Conservation (phyloP, 768 basidiomycete species). For the Naganishia antarctica region DNA sequence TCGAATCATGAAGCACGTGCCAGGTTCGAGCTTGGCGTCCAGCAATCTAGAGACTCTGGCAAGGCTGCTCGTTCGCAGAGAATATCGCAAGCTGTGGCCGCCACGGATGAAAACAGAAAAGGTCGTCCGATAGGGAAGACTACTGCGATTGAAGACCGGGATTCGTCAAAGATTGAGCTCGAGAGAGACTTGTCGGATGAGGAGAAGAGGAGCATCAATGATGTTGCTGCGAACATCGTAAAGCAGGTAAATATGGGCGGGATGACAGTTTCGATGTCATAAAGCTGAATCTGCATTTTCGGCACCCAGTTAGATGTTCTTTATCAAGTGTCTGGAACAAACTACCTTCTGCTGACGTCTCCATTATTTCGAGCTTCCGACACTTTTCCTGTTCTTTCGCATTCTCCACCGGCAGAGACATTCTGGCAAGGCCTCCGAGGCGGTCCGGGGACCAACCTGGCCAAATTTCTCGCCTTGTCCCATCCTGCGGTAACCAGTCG, state of each 20-base stretch:
- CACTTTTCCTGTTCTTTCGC: slow-evolving; percentile 22
- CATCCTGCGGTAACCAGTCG: slow-evolving; percentile 26
- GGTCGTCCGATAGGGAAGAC: not conserved
- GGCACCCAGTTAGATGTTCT: slow-evolving; percentile 17
- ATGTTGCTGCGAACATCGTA: slow-evolving; percentile 4
- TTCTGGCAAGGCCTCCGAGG: slow-evolving; percentile 29
- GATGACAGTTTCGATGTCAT: too few relatives aligned
- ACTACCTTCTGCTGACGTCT: slow-evolving; percentile 29
- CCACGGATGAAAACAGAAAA: not conserved
- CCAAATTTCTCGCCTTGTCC: slow-evolving; percentile 30
- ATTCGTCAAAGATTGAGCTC: not conserved
- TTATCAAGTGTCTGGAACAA: slow-evolving; percentile 11
- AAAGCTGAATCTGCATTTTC: not conserved
- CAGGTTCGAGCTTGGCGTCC: not conserved
- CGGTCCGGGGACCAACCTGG: slow-evolving; percentile 21
- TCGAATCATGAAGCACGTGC: slow-evolving; percentile 8
- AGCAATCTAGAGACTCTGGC: not conserved
- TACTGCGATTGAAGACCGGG: not conserved
- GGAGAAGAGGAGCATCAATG: slow-evolving; percentile 14
- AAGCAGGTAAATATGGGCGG: slow-evolving; percentile 20
- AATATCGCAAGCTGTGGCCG: not conserved
- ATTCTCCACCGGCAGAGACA: slow-evolving; percentile 23
- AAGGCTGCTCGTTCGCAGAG: not conserved
- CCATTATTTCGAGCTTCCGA: slow-evolving; percentile 24
- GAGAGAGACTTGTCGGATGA: slow-evolving; percentile 3